Conservation (phyloP, 768 basidiomycete species). For the Lanmaoa pseudosensibilis region DNA sequence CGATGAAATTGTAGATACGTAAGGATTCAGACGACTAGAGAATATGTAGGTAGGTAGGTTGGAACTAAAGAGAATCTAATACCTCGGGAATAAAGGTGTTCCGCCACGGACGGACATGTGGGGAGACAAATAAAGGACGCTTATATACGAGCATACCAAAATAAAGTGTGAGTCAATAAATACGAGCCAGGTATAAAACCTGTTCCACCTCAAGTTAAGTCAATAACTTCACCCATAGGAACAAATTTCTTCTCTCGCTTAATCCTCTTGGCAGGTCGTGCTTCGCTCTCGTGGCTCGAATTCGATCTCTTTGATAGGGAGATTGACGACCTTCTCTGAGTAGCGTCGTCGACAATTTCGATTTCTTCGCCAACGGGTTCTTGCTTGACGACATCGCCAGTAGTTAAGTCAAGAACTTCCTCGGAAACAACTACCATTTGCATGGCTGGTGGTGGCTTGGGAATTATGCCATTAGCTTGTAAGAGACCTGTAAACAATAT, state of each 20-base stretch:
- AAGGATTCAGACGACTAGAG: background rate
- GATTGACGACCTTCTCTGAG: background rate
- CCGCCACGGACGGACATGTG: background rate
- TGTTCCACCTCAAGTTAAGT: slow-evolving; percentile 27
- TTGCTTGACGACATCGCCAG: slow-evolving; percentile 5
- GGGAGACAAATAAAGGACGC: background rate
- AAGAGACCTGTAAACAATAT: slow-evolving; percentile 21
- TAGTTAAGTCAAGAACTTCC: slow-evolving; percentile 27
- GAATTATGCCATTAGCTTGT: slow-evolving; percentile 29
- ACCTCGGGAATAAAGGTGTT: background rate
- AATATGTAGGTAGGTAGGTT: background rate
- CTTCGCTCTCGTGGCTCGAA: background rate
- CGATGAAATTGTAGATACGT: background rate
- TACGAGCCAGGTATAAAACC: background rate
- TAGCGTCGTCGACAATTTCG: slow-evolving; percentile 3
- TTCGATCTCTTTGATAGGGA: slow-evolving; percentile 6
- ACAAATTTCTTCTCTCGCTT: slow-evolving; percentile 24
- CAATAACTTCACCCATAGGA: slow-evolving; percentile 28
- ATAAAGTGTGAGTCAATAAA: background rate
- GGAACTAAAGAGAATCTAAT: background rate
- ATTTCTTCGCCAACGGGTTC: slow-evolving; percentile 9
- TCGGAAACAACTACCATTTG: background rate
- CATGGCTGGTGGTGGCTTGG: slow-evolving; percentile 8
- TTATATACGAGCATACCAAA: background rate
- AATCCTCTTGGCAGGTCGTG: slow-evolving; percentile 25